These are phyloP conservation scores for Phlebiopsis flavidoalba DNA, from an alignment of 768 basidiomycete genomes.

Conservation along the genomic window DNA sequence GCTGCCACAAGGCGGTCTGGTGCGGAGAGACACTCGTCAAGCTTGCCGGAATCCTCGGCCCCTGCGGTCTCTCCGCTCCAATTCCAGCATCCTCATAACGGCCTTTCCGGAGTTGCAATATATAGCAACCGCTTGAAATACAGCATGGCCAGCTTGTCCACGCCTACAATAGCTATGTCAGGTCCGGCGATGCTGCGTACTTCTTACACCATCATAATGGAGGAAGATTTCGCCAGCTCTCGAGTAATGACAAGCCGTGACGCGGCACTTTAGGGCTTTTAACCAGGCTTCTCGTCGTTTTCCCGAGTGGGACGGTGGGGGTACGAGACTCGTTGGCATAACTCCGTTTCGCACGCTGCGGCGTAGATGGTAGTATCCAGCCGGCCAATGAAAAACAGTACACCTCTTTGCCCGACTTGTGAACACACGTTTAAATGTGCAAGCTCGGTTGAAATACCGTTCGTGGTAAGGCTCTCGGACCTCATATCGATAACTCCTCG, in stretches of 20 bases:
- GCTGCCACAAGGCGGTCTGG: conserved; percentile 28
- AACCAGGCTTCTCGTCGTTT: background rate
- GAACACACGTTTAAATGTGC: background rate
- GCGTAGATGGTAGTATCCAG: background rate
- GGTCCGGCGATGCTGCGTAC: too few relatives aligned
- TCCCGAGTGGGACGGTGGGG: background rate
- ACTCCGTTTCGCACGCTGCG: background rate
- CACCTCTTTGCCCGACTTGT: background rate
- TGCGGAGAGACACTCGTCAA: conserved; percentile 25
- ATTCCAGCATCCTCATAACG: background rate
- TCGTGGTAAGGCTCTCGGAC: background rate
- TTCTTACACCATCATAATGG: too few relatives aligned
- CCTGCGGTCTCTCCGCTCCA: too few relatives aligned
- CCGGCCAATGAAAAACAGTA: background rate
- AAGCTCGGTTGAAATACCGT: background rate
- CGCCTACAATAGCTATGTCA: too few relatives aligned
- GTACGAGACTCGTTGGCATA: background rate
- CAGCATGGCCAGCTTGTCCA: background rate
- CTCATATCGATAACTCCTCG: background rate
- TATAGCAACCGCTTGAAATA: background rate
- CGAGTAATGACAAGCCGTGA: too few relatives aligned
- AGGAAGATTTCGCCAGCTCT: too few relatives aligned
- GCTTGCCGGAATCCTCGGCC: conserved; percentile 13
- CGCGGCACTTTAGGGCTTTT: conserved; percentile 1
- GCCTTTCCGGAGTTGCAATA: background rate